Evolutionary conservation across 495 filamentous ascomycete genomes (phyloP).

Genomic region (Aspergillus sclerotioniger): DNA sequence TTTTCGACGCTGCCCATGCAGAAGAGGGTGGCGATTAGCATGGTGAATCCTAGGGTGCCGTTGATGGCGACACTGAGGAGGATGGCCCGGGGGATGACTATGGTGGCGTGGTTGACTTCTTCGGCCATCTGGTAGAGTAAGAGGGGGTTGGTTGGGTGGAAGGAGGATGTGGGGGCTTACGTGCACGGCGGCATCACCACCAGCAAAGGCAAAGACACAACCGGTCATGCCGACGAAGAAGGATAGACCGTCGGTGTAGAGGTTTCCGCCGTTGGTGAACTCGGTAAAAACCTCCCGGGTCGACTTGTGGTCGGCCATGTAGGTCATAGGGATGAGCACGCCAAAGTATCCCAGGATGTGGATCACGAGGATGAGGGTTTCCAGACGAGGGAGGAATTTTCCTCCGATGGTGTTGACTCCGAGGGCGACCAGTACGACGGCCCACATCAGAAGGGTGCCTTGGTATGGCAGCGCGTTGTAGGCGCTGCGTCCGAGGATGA

Average conservation of each 20-base stretch:
- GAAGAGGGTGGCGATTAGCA: slow-evolving; percentile 50
- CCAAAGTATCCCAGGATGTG: slow-evolving; percentile 53
- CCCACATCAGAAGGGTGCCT: slow-evolving; percentile 44
- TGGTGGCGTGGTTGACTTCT: slow-evolving; percentile 47
- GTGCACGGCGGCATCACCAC: slow-evolving; percentile 41
- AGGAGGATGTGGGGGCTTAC: slow-evolving; percentile 25
- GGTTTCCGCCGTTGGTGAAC: slow-evolving; percentile 47
- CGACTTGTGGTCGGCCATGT: slow-evolving; percentile 42
- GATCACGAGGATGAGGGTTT: slow-evolving; percentile 45
- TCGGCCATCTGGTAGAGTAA: slow-evolving; percentile 46
- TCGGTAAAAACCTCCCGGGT: slow-evolving; percentile 43
- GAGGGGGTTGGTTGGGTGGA: not conserved
- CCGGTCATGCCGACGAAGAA: slow-evolving; percentile 45
- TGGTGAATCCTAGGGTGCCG: slow-evolving; percentile 47
- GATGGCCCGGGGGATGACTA: slow-evolving; percentile 46
- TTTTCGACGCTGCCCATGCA: slow-evolving; percentile 41
- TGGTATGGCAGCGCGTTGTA: slow-evolving; percentile 44
- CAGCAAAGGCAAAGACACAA: slow-evolving; percentile 42
- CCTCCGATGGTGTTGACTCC: slow-evolving; percentile 42
- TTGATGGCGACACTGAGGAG: slow-evolving; percentile 49
- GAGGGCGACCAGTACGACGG: slow-evolving; percentile 33
- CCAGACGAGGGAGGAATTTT: slow-evolving; percentile 42
- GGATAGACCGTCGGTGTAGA: slow-evolving; percentile 40
- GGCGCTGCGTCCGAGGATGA: slow-evolving; percentile 30
- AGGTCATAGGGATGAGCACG: slow-evolving; percentile 48